Conservation (phyloP, 179 eudicot species). For the Patellifolia procumbens region DNA sequence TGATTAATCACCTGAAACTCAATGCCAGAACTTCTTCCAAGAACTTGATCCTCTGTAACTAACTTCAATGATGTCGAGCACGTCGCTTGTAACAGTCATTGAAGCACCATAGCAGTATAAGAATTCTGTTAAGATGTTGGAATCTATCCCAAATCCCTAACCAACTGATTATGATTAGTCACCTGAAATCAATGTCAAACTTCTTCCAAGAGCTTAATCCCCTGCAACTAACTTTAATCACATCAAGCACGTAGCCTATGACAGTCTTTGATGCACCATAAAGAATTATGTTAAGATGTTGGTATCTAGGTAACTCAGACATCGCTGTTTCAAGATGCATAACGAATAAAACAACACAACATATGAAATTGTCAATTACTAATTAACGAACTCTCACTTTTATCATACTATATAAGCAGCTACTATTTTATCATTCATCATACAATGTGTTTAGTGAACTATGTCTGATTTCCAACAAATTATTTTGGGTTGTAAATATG, state of each 20-base stretch:
- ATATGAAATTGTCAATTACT: constrained; percentile 6
- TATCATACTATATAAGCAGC: constrained; percentile 1
- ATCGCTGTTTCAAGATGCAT: background rate
- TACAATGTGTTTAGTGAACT: background rate
- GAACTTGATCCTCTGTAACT: background rate
- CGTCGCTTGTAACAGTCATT: background rate
- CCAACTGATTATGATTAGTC: constrained; percentile 9
- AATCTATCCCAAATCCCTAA: no score
- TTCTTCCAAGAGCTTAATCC: background rate
- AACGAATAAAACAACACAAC: background rate
- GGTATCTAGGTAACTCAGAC: constrained; percentile 3
- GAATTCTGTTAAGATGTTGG: constrained; percentile 9
- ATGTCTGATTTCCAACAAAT: background rate
- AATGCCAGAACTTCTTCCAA: background rate
- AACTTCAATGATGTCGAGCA: background rate
- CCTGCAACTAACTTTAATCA: constrained; percentile 3
- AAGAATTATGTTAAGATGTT: constrained; percentile 13
- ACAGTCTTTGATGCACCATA: background rate
- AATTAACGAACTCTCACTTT: background rate
- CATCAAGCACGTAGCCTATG: background rate
- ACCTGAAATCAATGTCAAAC: constrained; percentile 1
- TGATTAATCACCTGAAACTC: constrained; percentile 10
- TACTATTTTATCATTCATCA: background rate
- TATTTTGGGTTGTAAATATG: background rate
- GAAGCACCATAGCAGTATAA: background rate